Base-by-base conservation (phyloP, 1,284 basidiomycete species). In the Pholiota adiposa region DNA sequence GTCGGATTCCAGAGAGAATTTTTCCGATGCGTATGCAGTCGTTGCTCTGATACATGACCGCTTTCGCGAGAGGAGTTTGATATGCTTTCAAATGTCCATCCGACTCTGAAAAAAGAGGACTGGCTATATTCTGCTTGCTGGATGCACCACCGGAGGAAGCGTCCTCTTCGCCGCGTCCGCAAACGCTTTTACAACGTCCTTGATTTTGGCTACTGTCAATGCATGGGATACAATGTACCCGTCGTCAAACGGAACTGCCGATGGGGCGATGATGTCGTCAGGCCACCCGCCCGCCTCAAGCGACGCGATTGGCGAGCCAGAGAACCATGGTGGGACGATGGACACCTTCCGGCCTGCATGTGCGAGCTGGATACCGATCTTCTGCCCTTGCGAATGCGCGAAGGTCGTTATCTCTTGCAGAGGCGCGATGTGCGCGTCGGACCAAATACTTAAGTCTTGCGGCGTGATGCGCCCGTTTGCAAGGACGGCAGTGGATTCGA, bases 341-440 rank as follows among this genome's bases (percentile, higher is more conserved):
- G 82, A 83, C 0, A 87, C 87, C 74, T 94, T 94, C 23, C 92
- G 77, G 0, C 93, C 93, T 0, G 90, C 91, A 68, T 95, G 93
- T 0, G 85, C 86, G 14, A 96, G 82, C 72, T 96, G 94, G 52
- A 96, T 84, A 6, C 86, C 93, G 19, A 94, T 85, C 62, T 84
- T 82, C 60, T 86, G 78, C 55, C 83, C 81, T 64, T 93, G 86
- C 1, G 86, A 82, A 71, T 94, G 92, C 21, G 89, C 86, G 60
- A 92, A 93, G 44, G 89, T 83, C 63, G 92, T 88, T 61, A 96
- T 83, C 34, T 86, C 79, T 67, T 87, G 83, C 56, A 92, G 79
- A 0, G 86, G 81, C 3, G 77, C 80, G 49, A 90, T 85, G 53
- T 96, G 94, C 2, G 80, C 81, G 69, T 93, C 91, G 5, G 81